A percentile compares a stretch with the other conserved stretches of the same genome.
Conservation (phyloP, 345 rosid species). For the Trapa bicornis region DNA sequence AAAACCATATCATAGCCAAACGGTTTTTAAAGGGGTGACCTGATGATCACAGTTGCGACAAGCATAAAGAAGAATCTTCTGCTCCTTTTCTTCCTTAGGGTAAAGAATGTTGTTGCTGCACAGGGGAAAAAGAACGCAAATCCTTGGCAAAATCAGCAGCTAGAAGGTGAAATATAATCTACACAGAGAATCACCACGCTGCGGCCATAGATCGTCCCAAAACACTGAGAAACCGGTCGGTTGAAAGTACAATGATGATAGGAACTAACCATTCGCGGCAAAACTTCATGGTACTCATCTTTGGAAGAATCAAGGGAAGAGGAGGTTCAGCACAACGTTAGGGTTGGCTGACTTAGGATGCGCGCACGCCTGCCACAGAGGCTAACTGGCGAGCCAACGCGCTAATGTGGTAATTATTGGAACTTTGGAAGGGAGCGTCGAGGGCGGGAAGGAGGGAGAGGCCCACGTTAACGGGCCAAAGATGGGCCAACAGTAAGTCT, state of each 20-base stretch:
- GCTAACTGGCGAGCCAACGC: no score
- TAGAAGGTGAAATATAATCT: no score
- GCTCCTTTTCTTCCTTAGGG: slow-evolving; percentile 31
- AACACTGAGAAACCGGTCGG: background rate
- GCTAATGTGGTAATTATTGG: background rate
- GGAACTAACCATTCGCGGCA: slow-evolving; percentile 32
- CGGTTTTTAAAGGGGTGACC: slow-evolving; percentile 9
- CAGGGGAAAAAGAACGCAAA: background rate
- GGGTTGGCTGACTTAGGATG: background rate
- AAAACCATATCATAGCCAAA: background rate
- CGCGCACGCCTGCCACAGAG: background rate
- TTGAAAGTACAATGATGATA: background rate
- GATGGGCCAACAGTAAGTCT: background rate
- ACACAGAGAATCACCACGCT: background rate
- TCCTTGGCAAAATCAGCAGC: background rate
- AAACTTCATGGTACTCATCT: slow-evolving; percentile 44
- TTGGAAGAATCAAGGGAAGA: background rate
- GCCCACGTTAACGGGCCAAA: background rate
- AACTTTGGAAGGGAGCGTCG: background rate
- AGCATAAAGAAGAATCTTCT: slow-evolving; percentile 30
- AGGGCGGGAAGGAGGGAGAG: no score
- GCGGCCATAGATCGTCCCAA: background rate
- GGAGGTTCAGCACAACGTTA: background rate
- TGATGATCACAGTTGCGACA: slow-evolving; percentile 46
- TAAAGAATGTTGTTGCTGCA: slow-evolving; percentile 40